Evolutionary conservation across 73 alveolate species (phyloP), one percentile per base, ranked within the genome.

Genomic region (Paramecium bursaria): DNA sequence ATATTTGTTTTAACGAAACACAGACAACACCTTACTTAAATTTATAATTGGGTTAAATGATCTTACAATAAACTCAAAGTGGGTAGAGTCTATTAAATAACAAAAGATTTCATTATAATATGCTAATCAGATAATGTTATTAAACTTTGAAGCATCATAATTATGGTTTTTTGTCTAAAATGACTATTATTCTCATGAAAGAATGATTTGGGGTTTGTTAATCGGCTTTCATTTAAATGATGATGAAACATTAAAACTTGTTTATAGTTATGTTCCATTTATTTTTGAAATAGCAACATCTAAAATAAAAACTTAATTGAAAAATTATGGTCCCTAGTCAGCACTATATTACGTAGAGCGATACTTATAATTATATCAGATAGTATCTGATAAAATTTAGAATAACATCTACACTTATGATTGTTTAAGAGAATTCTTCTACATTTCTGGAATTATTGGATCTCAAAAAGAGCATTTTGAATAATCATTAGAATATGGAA

Each of bases 171-270:
- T 39, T 67, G 82, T 53, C 33, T 67, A 67, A 39, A 25, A 67
- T 11, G 82, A 67, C 5, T 67, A 67, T 30, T 67, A 21, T 67
- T 39, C 60, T 67, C 21, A 67, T 10, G 82, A 67, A 67, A 67
- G 82, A 67, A 67, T 42, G 55, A 67, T 67, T 15, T 6, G 21
- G 44, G 82, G 60, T 13, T 19, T 67, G 10, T 21, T 67, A 6
- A 67, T 67, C 60, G 26, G 60, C 17, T 39, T 67, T 19, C 82
- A 67, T 67, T 67, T 67, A 39, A 47, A 67, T 7, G 82, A 67
- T 14, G 19, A 67, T 14, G 82, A 67, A 67, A 39, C 44, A 6
- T 9, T 25, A 35, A 67, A 25, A 0, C 44, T 67, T 4, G 4
- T 67, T 3, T 39, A 67, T 6, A 35, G 82, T 6, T 67, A 67